These are phyloP conservation scores for Salix exigua DNA, from an alignment of 345 rosid species.

Conservation along the genomic window DNA sequence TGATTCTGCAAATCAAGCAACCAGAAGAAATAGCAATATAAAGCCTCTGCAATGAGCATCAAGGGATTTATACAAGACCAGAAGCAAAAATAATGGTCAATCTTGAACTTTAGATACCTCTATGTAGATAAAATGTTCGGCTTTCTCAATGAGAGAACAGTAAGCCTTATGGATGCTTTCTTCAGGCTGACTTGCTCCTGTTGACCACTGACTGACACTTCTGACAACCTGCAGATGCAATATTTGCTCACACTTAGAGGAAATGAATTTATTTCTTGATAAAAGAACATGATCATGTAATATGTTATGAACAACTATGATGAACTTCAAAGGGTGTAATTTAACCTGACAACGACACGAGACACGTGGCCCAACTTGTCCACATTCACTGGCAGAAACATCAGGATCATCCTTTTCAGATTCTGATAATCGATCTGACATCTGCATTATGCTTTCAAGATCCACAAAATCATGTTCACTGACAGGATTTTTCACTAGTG, in stretches of 20 bases:
- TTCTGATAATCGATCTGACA: constrained; percentile 40
- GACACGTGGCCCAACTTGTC: constrained; percentile 53
- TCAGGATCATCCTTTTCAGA: constrained; percentile 30
- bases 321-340: not conserved
- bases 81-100: not conserved
- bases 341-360: constrained; percentile 74
- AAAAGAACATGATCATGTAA: not conserved
- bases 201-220: constrained; percentile 94
- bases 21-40: not conserved
- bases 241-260: not conserved
- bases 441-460: constrained; percentile 25
- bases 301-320: not conserved
- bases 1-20: constrained; percentile 62
- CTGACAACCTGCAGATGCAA: constrained; percentile 49
- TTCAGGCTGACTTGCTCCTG: constrained; percentile 79
- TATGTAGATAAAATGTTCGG: constrained; percentile 81
- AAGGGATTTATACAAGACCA: not conserved
- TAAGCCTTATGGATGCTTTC: constrained; percentile 88
- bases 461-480: constrained; percentile 27
- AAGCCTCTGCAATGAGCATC: not conserved
- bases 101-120: constrained; percentile 48
- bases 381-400: constrained; percentile 24
- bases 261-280: not conserved
- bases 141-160: constrained; percentile 69
- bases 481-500: constrained; percentile 13